Conservation (phyloP, 202 grass and related monocot genomes). For the Setaria italica region DNA sequence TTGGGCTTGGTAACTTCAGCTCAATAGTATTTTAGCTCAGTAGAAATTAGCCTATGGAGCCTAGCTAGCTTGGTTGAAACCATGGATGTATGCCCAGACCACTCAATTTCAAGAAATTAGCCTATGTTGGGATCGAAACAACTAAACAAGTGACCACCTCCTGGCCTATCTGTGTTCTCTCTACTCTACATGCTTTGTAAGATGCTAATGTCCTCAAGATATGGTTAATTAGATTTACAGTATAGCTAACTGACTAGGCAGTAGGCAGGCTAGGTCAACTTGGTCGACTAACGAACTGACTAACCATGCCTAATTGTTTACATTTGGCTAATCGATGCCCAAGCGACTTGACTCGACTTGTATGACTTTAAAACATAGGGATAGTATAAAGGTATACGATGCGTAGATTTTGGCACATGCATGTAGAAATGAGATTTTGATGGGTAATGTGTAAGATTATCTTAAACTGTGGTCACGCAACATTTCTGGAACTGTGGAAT, state of each 20-base stretch:
- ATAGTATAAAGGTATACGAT: not conserved
- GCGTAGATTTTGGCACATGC: not conserved
- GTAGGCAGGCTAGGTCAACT: not conserved
- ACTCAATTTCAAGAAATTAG: not conserved
- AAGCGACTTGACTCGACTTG: not conserved
- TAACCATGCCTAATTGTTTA: not conserved
- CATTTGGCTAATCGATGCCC: not conserved
- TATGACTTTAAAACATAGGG: not conserved
- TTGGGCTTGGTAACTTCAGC: not conserved
- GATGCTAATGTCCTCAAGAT: not conserved
- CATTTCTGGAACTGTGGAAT: slow-evolving; percentile 9
- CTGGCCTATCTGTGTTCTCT: not conserved
- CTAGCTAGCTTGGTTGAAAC: no score
- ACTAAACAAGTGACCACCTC: not conserved
- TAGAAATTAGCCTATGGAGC: not conserved
- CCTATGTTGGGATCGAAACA: not conserved
- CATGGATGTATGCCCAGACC: no score
- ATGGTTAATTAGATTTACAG: not conserved
- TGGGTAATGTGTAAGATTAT: not conserved
- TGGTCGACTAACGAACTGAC: not conserved
- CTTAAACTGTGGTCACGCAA: not conserved
- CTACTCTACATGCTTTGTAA: not conserved
- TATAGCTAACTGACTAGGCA: not conserved
- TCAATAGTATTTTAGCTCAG: not conserved
- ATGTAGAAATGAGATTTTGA: not conserved